Evolutionary conservation across 202 grass and related monocot species (phyloP), one percentile per base, ranked within the genome.

Genomic region (Schoenoplectus triqueter): DNA sequence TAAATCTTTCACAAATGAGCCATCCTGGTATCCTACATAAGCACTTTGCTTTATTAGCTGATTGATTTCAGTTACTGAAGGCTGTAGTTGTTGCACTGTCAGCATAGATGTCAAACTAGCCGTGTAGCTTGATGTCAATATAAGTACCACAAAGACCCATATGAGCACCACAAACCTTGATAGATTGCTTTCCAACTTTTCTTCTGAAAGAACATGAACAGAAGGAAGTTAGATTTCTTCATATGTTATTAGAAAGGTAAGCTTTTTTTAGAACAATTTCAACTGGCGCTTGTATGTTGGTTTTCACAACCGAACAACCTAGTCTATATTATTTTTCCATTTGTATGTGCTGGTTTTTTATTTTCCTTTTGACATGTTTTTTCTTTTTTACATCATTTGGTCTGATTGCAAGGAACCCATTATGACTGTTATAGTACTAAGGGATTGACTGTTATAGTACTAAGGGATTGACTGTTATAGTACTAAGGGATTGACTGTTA

Each of bases 51-150:
- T 83, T 40, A 56, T 71, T 6, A 95, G 88, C 81, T 95, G 88
- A 31, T 21, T 87, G 52, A 94, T 79, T 80, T 92, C 88, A 1
- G 92, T 87, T 66, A 91, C 91, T 42, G 84, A 82, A 39, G 93
- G 95, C 64, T 80, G 83, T 10, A 98, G 95, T 89, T 98, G 84
- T 78, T 95, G 91, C 7, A 98, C 93, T 1, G 95, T 98, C 87
- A 98, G 60, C 91, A 98, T 98, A 48, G 95, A 98, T 13, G 95
- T 95, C 72, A 98, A 76, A 90, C 92, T 98, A 47, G 93, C 93
- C 9, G 92, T 98, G 86, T 98, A 98, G 85, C 95, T 98, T 51
- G 95, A 98, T 1, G 92, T 93, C 68, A 98, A 81, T 75, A 98
- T 98, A 18, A 98, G 93, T 56, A 98, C 95, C 1, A 92, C 88